phyloP scores from a whole-genome alignment of 176 grass and related monocot species.

The Cymbopogon citratus region DNA sequence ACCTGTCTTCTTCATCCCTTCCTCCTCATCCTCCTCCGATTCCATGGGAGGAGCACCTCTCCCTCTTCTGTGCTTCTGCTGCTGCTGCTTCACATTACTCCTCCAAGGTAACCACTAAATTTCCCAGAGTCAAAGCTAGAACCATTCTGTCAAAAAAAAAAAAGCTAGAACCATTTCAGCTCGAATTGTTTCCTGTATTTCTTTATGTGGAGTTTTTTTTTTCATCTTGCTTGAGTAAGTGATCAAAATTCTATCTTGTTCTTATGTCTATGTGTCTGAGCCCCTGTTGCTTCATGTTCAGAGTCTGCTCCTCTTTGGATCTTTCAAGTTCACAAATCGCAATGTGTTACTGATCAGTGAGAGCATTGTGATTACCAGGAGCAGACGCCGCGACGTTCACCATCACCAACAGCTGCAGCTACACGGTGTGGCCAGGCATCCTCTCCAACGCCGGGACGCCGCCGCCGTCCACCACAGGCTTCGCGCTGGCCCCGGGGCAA shows the following conservation, averaged over 20 bases:
- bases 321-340: not conserved
- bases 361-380: not conserved
- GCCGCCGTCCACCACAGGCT: slow-evolving; percentile 36
- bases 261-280: not conserved
- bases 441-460: slow-evolving; percentile 47
- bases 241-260: not conserved
- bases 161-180: not conserved
- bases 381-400: slow-evolving; percentile 24
- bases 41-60: slow-evolving; percentile 30
- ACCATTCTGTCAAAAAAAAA: not conserved
- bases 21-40: not conserved
- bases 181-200: not conserved
- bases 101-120: slow-evolving; percentile 21
- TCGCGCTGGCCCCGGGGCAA: slow-evolving; percentile 32
- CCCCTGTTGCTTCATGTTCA: not conserved
- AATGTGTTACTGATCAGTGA: not conserved
- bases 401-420: slow-evolving; percentile 43
- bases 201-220: no score
- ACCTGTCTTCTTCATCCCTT: not conserved
- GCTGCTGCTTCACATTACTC: not conserved
- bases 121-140: not conserved
- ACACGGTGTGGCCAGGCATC: slow-evolving; percentile 53
- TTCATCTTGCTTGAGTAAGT: not conserved
- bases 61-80: not conserved
- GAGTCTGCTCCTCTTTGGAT: no score